These are phyloP conservation scores for Pinguiococcus pyrenoidosus DNA, from an alignment of 108 stramenopile species.

Conservation along the genomic window DNA sequence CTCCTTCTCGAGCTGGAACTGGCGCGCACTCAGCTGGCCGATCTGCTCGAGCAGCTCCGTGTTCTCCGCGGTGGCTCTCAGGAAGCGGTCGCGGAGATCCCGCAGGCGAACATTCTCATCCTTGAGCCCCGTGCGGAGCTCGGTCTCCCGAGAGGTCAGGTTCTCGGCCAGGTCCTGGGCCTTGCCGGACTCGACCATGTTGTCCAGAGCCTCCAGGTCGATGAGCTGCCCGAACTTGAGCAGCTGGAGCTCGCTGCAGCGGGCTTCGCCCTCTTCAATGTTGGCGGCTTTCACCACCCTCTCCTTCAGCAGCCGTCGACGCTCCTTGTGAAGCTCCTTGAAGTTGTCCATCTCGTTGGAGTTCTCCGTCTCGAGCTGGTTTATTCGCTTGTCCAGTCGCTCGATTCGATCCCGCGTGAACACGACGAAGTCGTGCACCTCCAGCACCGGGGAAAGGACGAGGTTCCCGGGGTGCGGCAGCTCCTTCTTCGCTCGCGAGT, in stretches of 20 bases:
- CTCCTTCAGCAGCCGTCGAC: constrained; percentile 23
- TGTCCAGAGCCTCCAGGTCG: constrained; percentile 41
- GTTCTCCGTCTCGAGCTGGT: constrained; percentile 14
- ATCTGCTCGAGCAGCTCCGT: constrained; percentile 17
- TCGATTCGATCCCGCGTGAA: neutral
- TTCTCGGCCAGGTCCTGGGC: constrained; percentile 1
- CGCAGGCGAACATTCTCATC: too few species aligned
- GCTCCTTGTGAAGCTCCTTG: constrained; percentile 20
- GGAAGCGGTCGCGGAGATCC: constrained; percentile 6
- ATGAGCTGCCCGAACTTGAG: constrained; percentile 52
- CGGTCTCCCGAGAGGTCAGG: constrained; percentile 15
- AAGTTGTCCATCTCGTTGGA: constrained; percentile 18
- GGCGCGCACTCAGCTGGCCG: constrained; percentile 5
- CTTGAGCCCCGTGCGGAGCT: neutral
- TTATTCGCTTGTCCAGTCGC: constrained; percentile 1
- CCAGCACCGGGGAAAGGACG: too few species aligned
- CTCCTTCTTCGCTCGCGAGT: too few species aligned
- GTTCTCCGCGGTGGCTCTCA: constrained; percentile 21
- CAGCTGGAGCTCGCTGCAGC: constrained; percentile 39
- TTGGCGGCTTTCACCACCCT: constrained; percentile 23
- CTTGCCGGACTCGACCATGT: constrained; percentile 1
- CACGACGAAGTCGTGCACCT: too few species aligned
- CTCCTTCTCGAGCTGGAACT: constrained; percentile 13
- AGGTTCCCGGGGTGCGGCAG: too few species aligned
- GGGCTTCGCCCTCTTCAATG: constrained; percentile 12